These are phyloP conservation scores for Ceraceosorus guamensis DNA, from an alignment of 1,284 basidiomycete species.

Conservation along the genomic window DNA sequence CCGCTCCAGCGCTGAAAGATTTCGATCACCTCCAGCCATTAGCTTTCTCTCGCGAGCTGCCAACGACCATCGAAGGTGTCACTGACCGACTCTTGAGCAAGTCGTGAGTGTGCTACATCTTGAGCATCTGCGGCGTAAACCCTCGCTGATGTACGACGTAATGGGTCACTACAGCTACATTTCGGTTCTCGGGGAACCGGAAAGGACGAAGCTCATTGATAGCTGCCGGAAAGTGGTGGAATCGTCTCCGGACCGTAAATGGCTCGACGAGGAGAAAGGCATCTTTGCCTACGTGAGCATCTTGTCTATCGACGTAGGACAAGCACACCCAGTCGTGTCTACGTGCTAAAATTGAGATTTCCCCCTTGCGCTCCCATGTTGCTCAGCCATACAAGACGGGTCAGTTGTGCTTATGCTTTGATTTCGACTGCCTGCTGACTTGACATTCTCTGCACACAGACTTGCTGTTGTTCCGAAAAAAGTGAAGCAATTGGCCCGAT, in stretches of 20 bases:
- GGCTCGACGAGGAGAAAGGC: slow-evolving; percentile 37
- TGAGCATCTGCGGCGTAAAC: not conserved
- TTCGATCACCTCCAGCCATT: slow-evolving; percentile 17
- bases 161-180: slow-evolving; percentile 18
- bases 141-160: not conserved
- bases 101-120: not conserved
- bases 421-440: too few species aligned
- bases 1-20: slow-evolving; percentile 14
- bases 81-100: slow-evolving; percentile 12
- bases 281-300: slow-evolving; percentile 27
- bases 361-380: too few species aligned
- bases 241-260: slow-evolving; percentile 20
- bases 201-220: slow-evolving; percentile 17
- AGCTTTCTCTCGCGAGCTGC: slow-evolving; percentile 26
- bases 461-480: too few species aligned
- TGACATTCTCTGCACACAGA: too few species aligned
- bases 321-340: too few species aligned
- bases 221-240: slow-evolving; percentile 23
- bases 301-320: not conserved
- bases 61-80: slow-evolving; percentile 30
- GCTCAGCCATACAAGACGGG: too few species aligned
- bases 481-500: too few species aligned
- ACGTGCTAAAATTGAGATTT: too few species aligned
- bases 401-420: too few species aligned
- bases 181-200: slow-evolving; percentile 22